Base-by-base conservation (phyloP, 192 early-diverging fungal genomes). In the Mortierella claussenii region DNA sequence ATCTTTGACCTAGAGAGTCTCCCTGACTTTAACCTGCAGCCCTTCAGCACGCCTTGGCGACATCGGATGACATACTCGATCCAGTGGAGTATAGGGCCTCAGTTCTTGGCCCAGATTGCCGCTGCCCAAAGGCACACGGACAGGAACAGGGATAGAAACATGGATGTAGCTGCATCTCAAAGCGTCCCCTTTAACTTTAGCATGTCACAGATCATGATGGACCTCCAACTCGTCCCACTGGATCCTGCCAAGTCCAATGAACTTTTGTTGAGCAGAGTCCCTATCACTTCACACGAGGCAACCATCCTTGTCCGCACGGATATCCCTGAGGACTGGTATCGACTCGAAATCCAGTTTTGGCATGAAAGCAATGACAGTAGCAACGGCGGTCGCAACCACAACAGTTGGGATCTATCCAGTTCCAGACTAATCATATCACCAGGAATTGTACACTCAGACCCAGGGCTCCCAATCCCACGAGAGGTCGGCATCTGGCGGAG, bases 331-430 rank as follows among this genome's bases (percentile, higher is more conserved):
- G 70, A 54, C 2, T 75, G 70, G 70, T 75, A 75, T 21, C 62
- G 62, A 3, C 50, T 75, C 0, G 42, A 60, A 49, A 60, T 75
- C 7, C 46, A 65, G 10, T 75, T 75, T 27, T 75, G 70, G 70
- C 50, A 75, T 2, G 56, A 68, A n/a, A 40, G 37, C 13, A 7
- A 10, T 40, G 37, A 7, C 7, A 10, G 8, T 40, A 40, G 37
- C 37, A 10, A 40, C 13, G 37, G 7, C 13, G 37, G 37, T 40
- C 13, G 13, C 37, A 40, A 40, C 13, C 37, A 13, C 7, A n/a
- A n/a, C n/a, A n/a, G n/a, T n/a, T n/a, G n/a, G n/a, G n/a, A n/a
- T n/a, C n/a, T n/a, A n/a, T 10, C 37, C 17, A 40, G 21, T 27
- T 33, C 30, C 33, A 11, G n/a, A 46, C 37, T 18, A 45, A 20